Evolutionary conservation across 345 rosid genomes (phyloP), one percentile per base, ranked within the genome.

Genomic region (Arabis alpina): DNA sequence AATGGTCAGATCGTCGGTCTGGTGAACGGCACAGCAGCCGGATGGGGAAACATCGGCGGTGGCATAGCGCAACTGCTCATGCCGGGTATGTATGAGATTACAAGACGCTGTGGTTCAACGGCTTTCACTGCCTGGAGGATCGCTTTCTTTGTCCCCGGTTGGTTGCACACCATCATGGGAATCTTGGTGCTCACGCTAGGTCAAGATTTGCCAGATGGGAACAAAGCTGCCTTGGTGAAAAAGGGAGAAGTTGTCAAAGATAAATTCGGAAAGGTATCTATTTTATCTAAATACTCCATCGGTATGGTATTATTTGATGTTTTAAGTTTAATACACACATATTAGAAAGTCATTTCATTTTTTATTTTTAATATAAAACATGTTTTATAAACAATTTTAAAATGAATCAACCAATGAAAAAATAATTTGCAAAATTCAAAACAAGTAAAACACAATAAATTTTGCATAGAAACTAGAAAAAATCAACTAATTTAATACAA

Each of bases 21-120:
- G 0, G 93, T 80, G 19, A 88, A 88, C 4, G 90, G 93, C 9
- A 88, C 93, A 0, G 93, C 93, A 0, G 93, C 90, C 1, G 90
- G 90, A 3, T 88, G 93, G 93, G 93, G 93, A 0, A 88, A 86
- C 61, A 84, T 86, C 88, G 93, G 93, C 0, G 90, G 93, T 1
- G 90, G 93, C 2, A 80, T 82, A 4, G 86, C 93, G 28, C 93
- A 86, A 71, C 71, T 88, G 3, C 8, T 86, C 19, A 88, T 88
- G 93, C 93, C 90, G 0, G 0, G 86, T 2, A 85, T 88, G 13
- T 86, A 78, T 47, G 90, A 88, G 6, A 32, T 84, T 13, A 81
- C 86, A 16, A 42, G 54, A 42, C 72, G 64, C 12, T 44, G 50
- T 0, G 90, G 93, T 1, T 27, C 90, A 0, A 82, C 89, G 14